Base-by-base conservation (phyloP, 257 asterid genomes). In the Capsicum baccatum region DNA sequence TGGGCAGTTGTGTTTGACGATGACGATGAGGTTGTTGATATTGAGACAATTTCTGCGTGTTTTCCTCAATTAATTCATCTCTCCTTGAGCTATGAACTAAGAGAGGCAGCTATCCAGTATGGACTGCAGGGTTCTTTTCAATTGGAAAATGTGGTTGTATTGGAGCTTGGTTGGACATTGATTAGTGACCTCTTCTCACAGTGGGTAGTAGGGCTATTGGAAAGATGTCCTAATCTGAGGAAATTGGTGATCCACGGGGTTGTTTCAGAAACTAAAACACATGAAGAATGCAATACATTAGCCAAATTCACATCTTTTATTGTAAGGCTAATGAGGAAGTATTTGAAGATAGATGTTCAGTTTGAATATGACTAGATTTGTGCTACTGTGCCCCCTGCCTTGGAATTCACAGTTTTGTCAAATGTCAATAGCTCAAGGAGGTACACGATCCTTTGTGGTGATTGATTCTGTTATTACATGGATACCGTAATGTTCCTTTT, bases 1-100 rank as follows among this genome's bases (percentile, higher is more conserved):
- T 95, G 99, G 99, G 97, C 92, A 83, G 97, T 95, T 54, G 97
- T 95, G 70, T 95, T 95, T 86, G 99, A 95, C 60, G 97, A 95
- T 11, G 99, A 95, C 83, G 99, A 95, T 13, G 99, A 95, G 91
- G 89, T 90, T 88, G 92, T 95, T 42, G 98, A 93, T 85, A 86
- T 95, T 19, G 98, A 94, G 90, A 91, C 94, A 19, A 95, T 95
- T 52, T 91, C 99, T 13, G 86, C 94, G 17, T 94, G 97, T 88
- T 95, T 95, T 86, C 99, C 99, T 39, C 86, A 85, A 52, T 81
- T 95, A 86, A 90, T 85, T 42, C 94, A 94, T 87, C 91, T 95
- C 35, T 93, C 97, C 47, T 88, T 95, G 87, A 91, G 89, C 83
- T 95, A 92, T 85, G 99, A 95, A 88, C 89, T 95, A 56, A 93